Evolutionary conservation across 78 protist species (phyloP).

Genomic region (Polysphondylium violaceum): DNA sequence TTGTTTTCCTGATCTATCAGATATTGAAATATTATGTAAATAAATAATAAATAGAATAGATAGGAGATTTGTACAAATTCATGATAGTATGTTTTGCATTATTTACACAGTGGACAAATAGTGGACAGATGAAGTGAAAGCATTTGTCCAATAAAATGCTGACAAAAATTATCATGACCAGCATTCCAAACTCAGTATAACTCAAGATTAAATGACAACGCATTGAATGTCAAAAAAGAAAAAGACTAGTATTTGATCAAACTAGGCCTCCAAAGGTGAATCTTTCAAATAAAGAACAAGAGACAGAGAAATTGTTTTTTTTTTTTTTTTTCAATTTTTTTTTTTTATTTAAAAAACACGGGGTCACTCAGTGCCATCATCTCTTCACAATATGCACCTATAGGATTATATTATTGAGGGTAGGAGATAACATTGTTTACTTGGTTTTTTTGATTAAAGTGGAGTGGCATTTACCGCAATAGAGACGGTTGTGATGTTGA

Average conservation of each 20-base stretch:
- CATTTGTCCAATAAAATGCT: too few relatives aligned
- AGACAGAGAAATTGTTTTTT: neutral
- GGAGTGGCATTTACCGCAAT: conserved; percentile 98
- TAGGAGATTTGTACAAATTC: neutral
- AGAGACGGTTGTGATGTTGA: conserved; percentile 95
- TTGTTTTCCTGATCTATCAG: conserved; percentile 26
- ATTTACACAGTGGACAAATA: too few relatives aligned
- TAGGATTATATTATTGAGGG: neutral
- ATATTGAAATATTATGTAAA: conserved; percentile 13
- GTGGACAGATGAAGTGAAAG: too few relatives aligned
- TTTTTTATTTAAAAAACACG: neutral
- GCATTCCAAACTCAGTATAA: too few relatives aligned
- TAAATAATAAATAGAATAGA: neutral
- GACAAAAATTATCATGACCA: too few relatives aligned
- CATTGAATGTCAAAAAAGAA: too few relatives aligned
- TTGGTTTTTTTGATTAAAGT: conserved; percentile 85
- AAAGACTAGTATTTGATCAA: too few relatives aligned
- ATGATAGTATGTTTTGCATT: too few relatives aligned
- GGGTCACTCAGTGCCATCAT: conserved; percentile 63
- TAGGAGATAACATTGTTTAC: neutral
- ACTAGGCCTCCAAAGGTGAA: too few relatives aligned
- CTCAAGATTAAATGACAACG: too few relatives aligned
- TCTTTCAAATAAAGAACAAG: too few relatives aligned
- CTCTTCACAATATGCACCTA: conserved; percentile 8
- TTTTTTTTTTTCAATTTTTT: too few relatives aligned